Base-by-base conservation (phyloP, 495 filamentous ascomycete species). In the Endocarpon pusillum region DNA sequence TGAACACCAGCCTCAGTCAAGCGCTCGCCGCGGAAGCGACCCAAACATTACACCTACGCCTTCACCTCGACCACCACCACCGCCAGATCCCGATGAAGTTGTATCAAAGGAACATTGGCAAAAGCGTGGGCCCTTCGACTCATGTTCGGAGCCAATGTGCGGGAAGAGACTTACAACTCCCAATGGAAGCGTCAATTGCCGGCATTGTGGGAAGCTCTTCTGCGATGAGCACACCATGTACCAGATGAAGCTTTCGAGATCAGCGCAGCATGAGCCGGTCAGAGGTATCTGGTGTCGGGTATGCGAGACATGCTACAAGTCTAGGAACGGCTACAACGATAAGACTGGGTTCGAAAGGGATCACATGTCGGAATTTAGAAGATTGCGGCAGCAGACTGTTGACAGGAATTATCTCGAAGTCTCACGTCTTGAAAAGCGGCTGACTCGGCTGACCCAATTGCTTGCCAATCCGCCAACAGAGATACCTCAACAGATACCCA, bases 141-240 rank as follows among this genome's bases (percentile, higher is more conserved):
- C 58, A 20, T 97, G 89, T 49, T 71, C 84, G 5, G 89, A 97
- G 39, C 89, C 85, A 15, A 66, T 73, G 11, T 97, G 89, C 45
- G 81, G 75, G 15, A 75, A 76, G 49, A 69, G 72, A 19, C 61
- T 94, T 9, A 83, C 81, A 3, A 66, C 77, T 15, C 8, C 23
- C 8, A 83, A 77, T 41, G 85, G 87, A 11, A 81, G 66, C 38
- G 73, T 96, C 42, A 93, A 97, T 47, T 97, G 89, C 48, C 64
- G 89, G 35, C 79, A 82, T 34, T 97, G 89, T 42, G 89, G 89
- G 0, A 78, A 73, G 41, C 60, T 97, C 21, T 97, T 94, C 49
- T 97, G 89, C 55, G 87, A 96, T 49, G 82, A 91, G 42, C 91
- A 97, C 58, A 94, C 87, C 20, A 94, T 94, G 89, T 97, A 96